phyloP scores from a whole-genome alignment of 495 filamentous ascomycete genomes.

The Penicillium manginii region DNA sequence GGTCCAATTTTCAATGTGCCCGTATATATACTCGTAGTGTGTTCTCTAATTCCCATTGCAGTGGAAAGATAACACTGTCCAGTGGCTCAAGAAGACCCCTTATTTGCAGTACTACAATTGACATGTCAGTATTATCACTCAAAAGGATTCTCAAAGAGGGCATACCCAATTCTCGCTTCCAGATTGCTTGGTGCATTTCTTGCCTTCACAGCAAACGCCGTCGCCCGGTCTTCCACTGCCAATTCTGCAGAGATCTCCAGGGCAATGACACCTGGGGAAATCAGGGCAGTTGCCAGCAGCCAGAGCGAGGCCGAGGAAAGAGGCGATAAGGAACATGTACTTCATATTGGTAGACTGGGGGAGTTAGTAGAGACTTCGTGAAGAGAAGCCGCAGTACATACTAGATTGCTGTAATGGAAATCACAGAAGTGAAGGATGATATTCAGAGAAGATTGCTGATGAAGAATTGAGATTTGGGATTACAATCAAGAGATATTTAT shows the following conservation, averaged over 20 bases:
- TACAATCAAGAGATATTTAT: not conserved
- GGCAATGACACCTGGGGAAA: constrained; percentile 16
- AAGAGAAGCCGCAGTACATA: not conserved
- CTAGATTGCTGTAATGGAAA: constrained; percentile 5
- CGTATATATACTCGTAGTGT: too few relatives aligned
- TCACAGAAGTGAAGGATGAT: not conserved
- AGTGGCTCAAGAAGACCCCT: not conserved
- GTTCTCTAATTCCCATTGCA: too few relatives aligned
- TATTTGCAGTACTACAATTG: not conserved
- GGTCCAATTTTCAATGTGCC: too few relatives aligned
- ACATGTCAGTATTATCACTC: not conserved
- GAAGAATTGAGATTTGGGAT: constrained; percentile 1
- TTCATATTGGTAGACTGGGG: constrained; percentile 16
- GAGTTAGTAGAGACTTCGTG: constrained; percentile 3
- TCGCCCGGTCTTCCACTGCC: constrained; percentile 11
- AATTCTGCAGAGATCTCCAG: constrained; percentile 18
- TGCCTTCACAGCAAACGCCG: constrained; percentile 16
- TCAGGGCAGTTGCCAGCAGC: constrained; percentile 16
- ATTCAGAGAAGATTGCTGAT: not conserved
- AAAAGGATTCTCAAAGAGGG: not conserved
- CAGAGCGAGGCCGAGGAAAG: constrained; percentile 13
- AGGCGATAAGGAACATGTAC: constrained; percentile 15
- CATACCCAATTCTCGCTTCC: constrained; percentile 16
- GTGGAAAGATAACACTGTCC: too few relatives aligned
- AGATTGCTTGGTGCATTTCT: constrained; percentile 7